Evolutionary conservation across 2,329 filamentous ascomycete genomes (phyloP).

Genomic region (Triangularia setosa): DNA sequence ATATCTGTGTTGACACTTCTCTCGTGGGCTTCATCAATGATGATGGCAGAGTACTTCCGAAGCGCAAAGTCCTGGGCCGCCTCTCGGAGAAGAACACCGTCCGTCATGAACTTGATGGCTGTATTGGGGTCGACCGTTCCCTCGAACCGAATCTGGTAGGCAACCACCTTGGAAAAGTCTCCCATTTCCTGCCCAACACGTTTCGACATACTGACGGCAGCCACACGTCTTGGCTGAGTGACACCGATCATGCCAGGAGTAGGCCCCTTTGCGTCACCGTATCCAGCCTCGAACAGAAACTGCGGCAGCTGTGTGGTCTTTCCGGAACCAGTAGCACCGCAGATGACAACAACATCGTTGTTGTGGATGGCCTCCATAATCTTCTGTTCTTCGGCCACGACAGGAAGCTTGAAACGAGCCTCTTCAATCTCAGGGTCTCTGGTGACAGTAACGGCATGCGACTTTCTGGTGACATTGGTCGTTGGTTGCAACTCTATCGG

Average conservation of each 20-base stretch:
- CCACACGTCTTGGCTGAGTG: slow-evolving; percentile 90
- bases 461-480: slow-evolving; percentile 61
- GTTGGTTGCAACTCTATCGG: slow-evolving; percentile 63
- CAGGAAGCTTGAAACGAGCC: slow-evolving; percentile 73
- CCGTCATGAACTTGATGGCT: slow-evolving; percentile 97
- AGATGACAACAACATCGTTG: slow-evolving; percentile 84
- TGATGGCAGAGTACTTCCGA: slow-evolving; percentile 84
- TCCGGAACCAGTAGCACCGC: slow-evolving; percentile 91
- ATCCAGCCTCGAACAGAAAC: slow-evolving; percentile 91
- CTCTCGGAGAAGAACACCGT: slow-evolving; percentile 90
- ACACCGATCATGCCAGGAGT: slow-evolving; percentile 91
- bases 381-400: slow-evolving; percentile 91
- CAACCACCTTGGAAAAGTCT: slow-evolving; percentile 70
- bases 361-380: slow-evolving; percentile 98
- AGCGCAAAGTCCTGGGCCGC: slow-evolving; percentile 85
- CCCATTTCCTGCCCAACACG: slow-evolving; percentile 85
- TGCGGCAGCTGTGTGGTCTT: slow-evolving; percentile 98
- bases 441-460: slow-evolving; percentile 68
- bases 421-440: slow-evolving; percentile 72
- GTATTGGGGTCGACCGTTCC: slow-evolving; percentile 76
- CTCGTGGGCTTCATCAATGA: slow-evolving; percentile 97
- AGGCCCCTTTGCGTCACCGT: slow-evolving; percentile 71
- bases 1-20: slow-evolving; percentile 97
- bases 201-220: slow-evolving; percentile 94
- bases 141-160: slow-evolving; percentile 94